Percentiles rank a stretch among this genome's conserved stretches.
phyloP scores from a whole-genome alignment of 1,284 basidiomycete species.

The Macrocybe sp. region DNA sequence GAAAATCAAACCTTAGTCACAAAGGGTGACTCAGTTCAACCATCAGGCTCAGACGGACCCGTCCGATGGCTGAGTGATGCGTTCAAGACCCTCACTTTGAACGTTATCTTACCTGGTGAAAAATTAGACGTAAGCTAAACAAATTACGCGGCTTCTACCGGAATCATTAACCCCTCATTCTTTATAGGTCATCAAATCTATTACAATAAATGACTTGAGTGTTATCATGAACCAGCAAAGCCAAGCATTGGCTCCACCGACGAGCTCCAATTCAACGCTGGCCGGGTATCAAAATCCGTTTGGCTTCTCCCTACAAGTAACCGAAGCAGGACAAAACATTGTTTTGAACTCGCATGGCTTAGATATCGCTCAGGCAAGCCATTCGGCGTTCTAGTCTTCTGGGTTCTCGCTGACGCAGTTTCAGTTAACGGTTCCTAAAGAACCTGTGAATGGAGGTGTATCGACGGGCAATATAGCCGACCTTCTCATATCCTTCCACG shows the following conservation, averaged over 20 bases:
- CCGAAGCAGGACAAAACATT: slow-evolving; percentile 53
- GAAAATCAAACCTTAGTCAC: slow-evolving; percentile 59
- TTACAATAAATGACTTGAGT: slow-evolving; percentile 57
- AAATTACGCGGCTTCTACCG: not conserved
- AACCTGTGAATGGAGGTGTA: slow-evolving; percentile 51
- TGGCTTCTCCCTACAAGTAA: slow-evolving; percentile 67
- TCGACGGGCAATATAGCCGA: slow-evolving; percentile 65
- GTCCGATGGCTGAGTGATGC: slow-evolving; percentile 69
- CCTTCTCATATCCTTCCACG: slow-evolving; percentile 51
- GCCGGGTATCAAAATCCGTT: slow-evolving; percentile 77
- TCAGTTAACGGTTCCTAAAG: slow-evolving; percentile 53
- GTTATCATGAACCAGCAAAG: slow-evolving; percentile 47
- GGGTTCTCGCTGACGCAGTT: slow-evolving; percentile 3
- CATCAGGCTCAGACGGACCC: slow-evolving; percentile 40
- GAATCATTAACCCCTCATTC: slow-evolving; percentile 3
- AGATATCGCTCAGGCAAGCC: slow-evolving; percentile 50
- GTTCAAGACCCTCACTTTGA: slow-evolving; percentile 62
- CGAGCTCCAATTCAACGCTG: slow-evolving; percentile 55
- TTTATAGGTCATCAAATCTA: slow-evolving; percentile 61
- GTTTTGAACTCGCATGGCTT: slow-evolving; percentile 43
- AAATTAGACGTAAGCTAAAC: slow-evolving; percentile 40
- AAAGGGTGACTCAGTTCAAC: slow-evolving; percentile 60
- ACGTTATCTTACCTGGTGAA: slow-evolving; percentile 63
- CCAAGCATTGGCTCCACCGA: slow-evolving; percentile 54
- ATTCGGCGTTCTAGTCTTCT: not conserved